Base-by-base conservation (phyloP, 768 basidiomycete genomes). In the Gyrodon lividus region DNA sequence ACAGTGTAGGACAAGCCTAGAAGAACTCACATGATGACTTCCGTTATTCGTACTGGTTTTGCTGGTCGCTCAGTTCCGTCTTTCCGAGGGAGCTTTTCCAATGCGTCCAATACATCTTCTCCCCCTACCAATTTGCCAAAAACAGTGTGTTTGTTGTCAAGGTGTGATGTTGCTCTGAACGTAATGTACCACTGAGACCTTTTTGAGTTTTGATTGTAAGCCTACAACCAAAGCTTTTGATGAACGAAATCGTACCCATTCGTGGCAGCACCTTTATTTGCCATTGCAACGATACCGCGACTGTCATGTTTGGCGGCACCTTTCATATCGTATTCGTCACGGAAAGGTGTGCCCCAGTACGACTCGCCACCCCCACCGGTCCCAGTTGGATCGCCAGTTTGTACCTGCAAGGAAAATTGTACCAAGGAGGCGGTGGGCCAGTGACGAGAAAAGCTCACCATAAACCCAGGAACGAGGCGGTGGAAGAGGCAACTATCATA, bases 81-180 rank as follows among this genome's bases (percentile, higher is more conserved):
- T 69, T 94, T 89, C 38, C 84, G 72, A 2, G 91, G 85, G 0
- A 93, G 70, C 28, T 82, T 81, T 66, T 98, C 97, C 23, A 99
- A 72, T 6, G 86, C 81, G 62, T 90, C 81, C 1, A 98, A 74
- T 6, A 96, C 84, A 24, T 95, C 91, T 65, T 96, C 91, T 17
- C 96, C 97, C 8, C 97, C 97, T 2, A 99, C 95, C 13, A 98
- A 77, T 59, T 96, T 95, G 3, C 97, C 97, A 63, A 98, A 99
- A 2, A 98, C 97, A 0, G 94, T 95, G 63, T 95, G 93, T 63
- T 95, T 94, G 53, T 84, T 88, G 69, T 98, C 90, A 19, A 99
- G 81, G 67, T 98, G 83, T 0, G 90, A 79, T 6, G 92, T 80
- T 1, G 86, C 71, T 46, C 77, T 81, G 77, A 98, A 98, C 0